Base-by-base conservation (phyloP, 2,329 filamentous ascomycete species). In the Thermothelomyces thermophilus region DNA sequence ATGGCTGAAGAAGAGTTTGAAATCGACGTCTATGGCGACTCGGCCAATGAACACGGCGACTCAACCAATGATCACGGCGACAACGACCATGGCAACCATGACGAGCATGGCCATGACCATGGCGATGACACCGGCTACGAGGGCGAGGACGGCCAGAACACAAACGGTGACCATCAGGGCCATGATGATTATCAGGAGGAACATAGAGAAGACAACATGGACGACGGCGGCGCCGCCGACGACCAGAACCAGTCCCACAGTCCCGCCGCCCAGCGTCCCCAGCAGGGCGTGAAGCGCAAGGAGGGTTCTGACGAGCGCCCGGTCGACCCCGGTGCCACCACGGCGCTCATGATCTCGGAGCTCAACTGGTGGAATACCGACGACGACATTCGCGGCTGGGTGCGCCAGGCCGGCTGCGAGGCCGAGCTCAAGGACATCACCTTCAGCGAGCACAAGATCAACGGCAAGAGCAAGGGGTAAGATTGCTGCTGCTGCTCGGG, bases 391-490 rank as follows among this genome's bases (percentile, higher is more conserved):
- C 86, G 93, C 46, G 87, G 86, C 44, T 96, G 90, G 87, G 76
- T 86, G 20, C 82, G 83, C 57, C 78, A 87, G 57, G 87, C 86
- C n/a, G 80, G 79, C 2, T 87, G 82, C 59, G 93, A 97, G 66
- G 78, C 84, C 40, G 88, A 95, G 62, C 72, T 97, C 16, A 90
- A 87, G 62, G 93, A 97, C 54, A 82, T 98, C 45, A 95, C 90
- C 0, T 98, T 97, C 67, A 96, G 89, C 62, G 93, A 98, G 67
- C 93, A 97, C 70, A 98, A 98, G 66, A 90, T 97, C 41, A 98
- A 98, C 60, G 93, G 93, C 60, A 98, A 98, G 72, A 95, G 89
- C 70, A 96, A 97, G 73, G 91, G 93, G 90, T 95, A 76, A 56
- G 82, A 6, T 35, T 35, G 13, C 13, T n/a, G 13, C 68, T 22